These are phyloP conservation scores for Penicillium goetzii DNA, from an alignment of 495 filamentous ascomycete genomes.

Conservation along the genomic window DNA sequence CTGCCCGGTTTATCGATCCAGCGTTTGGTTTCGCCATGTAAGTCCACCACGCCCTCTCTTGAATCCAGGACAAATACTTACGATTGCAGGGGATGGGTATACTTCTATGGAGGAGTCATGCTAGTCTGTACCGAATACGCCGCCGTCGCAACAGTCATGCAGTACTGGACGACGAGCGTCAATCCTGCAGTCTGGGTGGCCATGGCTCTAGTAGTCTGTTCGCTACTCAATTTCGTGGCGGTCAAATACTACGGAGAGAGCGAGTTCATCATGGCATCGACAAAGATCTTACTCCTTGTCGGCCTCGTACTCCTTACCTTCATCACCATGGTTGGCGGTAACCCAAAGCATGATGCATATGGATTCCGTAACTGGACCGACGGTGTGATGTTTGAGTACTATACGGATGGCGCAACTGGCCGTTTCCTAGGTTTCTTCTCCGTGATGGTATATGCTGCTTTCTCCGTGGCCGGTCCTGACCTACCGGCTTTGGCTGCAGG, in stretches of 20 bases:
- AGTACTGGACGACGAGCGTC: constrained; percentile 63
- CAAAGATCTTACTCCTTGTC: constrained; percentile 75
- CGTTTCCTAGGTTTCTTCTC: constrained; percentile 49
- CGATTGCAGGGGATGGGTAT: constrained; percentile 41
- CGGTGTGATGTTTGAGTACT: constrained; percentile 41
- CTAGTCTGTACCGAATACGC: constrained; percentile 69
- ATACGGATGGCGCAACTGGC: constrained; percentile 37
- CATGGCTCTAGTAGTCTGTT: constrained; percentile 68
- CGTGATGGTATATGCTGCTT: constrained; percentile 49
- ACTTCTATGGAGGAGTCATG: constrained; percentile 43
- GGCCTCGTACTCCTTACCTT: constrained; percentile 71
- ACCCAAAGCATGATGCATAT: constrained; percentile 61
- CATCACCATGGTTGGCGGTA: constrained; percentile 70
- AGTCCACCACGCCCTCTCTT: constrained; percentile 11
- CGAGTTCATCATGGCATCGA: constrained; percentile 72
- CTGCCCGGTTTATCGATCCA: constrained; percentile 68
- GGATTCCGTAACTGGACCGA: constrained; percentile 72
- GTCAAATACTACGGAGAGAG: constrained; percentile 72
- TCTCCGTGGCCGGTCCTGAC: constrained; percentile 62
- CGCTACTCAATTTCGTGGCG: constrained; percentile 67
- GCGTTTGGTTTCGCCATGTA: constrained; percentile 71
- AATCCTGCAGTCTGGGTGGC: constrained; percentile 68
- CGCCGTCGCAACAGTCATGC: constrained; percentile 68
- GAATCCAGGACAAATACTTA: constrained; percentile 22
- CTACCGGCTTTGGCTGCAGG: constrained; percentile 79